phyloP scores from a whole-genome alignment of 2,329 filamentous ascomycete species.

The Alternaria sp. region DNA sequence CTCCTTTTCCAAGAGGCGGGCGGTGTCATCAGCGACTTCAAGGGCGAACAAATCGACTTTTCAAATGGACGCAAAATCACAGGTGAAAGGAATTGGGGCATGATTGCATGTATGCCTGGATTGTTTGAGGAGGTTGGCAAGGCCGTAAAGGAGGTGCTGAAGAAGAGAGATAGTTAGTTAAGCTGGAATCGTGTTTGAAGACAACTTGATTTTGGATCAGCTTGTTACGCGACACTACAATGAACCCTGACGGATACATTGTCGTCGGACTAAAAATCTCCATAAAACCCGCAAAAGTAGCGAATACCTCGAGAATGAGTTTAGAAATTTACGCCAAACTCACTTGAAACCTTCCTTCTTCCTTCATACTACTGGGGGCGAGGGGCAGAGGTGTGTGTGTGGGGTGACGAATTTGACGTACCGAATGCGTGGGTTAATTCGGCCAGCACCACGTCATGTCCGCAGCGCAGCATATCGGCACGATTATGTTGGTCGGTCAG shows the following conservation, averaged over 20 bases:
- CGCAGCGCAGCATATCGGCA: neutral
- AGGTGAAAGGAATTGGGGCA: constrained; percentile 48
- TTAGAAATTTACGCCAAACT: no score
- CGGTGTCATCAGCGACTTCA: constrained; percentile 60
- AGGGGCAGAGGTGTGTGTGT: neutral
- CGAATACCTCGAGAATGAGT: no score
- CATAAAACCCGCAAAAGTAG: no score
- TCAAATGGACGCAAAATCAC: constrained; percentile 44
- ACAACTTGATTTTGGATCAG: neutral
- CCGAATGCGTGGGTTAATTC: neutral
- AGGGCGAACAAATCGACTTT: constrained; percentile 61
- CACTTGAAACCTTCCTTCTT: no score
- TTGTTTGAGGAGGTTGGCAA: constrained; percentile 38
- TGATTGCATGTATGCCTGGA: constrained; percentile 44
- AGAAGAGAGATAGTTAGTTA: constrained; percentile 21
- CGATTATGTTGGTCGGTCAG: neutral
- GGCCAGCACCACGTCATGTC: neutral
- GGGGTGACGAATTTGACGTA: neutral
- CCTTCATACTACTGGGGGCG: no score
- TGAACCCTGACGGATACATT: neutral
- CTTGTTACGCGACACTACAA: neutral
- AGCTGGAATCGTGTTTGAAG: neutral
- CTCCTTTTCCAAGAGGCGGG: constrained; percentile 62
- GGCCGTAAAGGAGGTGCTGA: constrained; percentile 42
- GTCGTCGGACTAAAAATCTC: no score